Conservation (phyloP, 208 protist species). For the Leishmania major region DNA sequence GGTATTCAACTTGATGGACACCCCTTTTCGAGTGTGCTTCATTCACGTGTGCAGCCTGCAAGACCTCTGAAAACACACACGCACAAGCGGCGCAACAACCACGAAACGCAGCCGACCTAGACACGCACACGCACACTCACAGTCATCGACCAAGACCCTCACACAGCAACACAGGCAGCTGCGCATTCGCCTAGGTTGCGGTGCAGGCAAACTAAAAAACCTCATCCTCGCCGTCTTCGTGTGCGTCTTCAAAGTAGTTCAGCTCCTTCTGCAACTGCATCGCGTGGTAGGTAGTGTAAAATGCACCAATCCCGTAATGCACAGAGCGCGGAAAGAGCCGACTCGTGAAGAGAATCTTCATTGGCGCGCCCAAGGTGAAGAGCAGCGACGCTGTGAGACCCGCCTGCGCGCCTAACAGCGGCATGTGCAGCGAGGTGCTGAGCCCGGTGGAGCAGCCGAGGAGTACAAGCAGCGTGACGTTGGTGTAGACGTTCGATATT, state of each 20-base stretch:
- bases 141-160: neutral
- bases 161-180: neutral
- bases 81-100: neutral
- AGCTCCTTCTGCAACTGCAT: conserved; percentile 41
- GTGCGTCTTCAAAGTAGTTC: conserved; percentile 75
- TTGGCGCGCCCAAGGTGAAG: conserved; percentile 58
- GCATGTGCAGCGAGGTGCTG: conserved; percentile 37
- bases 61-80: neutral
- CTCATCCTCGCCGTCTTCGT: conserved; percentile 61
- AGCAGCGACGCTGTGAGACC: conserved; percentile 47
- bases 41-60: neutral
- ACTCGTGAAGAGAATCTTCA: conserved; percentile 64
- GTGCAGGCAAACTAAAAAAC: conserved; percentile 20
- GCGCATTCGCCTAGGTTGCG: neutral
- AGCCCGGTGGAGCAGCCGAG: conserved; percentile 60
- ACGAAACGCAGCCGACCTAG: neutral
- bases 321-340: conserved; percentile 64
- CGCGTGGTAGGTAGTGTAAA: conserved; percentile 71
- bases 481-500: conserved; percentile 67
- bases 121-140: neutral
- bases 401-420: conserved; percentile 56
- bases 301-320: conserved; percentile 64
- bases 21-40: neutral
- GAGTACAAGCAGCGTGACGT: conserved; percentile 46
- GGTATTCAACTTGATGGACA: neutral